Evolutionary conservation across 441 rosid genomes (phyloP).

Genomic region (Euphorbia celastroides): DNA sequence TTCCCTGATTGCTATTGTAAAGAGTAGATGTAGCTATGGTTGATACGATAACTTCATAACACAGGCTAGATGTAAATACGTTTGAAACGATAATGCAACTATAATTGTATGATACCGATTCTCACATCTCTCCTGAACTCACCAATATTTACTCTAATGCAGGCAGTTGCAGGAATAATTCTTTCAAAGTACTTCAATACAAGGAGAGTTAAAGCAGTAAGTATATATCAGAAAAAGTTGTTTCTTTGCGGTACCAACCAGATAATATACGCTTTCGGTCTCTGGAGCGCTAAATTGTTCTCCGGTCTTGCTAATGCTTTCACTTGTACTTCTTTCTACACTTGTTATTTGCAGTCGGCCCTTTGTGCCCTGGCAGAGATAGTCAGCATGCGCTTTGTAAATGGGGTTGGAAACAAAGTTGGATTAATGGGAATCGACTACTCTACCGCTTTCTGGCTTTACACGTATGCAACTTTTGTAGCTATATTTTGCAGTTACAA

Average conservation of each 20-base stretch:
- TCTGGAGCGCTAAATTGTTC: background rate
- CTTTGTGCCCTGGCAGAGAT: constrained; percentile 86
- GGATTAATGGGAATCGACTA: constrained; percentile 86
- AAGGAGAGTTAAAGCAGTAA: constrained; percentile 62
- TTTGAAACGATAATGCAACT: no score
- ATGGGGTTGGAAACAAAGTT: constrained; percentile 46
- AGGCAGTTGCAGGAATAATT: constrained; percentile 81
- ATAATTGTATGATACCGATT: no score
- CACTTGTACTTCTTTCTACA: background rate
- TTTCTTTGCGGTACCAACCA: background rate
- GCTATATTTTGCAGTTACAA: background rate
- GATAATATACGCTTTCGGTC: background rate
- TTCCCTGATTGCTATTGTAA: background rate
- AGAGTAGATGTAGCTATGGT: no score
- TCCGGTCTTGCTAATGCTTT: background rate
- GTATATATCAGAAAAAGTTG: constrained; percentile 23
- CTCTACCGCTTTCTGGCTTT: constrained; percentile 75
- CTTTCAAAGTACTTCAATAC: constrained; percentile 72
- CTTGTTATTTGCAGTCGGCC: constrained; percentile 37
- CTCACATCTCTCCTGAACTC: background rate
- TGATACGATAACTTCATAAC: no score
- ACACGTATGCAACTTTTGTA: constrained; percentile 43
- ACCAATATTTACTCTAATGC: constrained; percentile 19
- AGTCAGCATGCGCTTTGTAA: constrained; percentile 67
- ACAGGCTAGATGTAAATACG: no score